Percentiles rank a stretch among this genome's conserved stretches.
phyloP scores from a whole-genome alignment of 73 alveolate species.

The Paramecium tetraurelia region DNA sequence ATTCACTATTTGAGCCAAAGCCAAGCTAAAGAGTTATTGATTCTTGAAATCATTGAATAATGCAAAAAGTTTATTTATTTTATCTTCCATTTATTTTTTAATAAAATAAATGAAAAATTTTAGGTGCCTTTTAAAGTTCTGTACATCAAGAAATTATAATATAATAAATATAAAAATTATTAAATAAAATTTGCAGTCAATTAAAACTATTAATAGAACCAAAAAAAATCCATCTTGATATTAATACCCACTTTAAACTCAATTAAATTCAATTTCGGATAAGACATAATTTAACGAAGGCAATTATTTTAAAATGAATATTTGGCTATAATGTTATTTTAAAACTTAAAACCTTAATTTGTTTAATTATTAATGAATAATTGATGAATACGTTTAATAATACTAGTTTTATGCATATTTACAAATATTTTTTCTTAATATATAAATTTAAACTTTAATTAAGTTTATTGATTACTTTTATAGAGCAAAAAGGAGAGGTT shows the following conservation, averaged over 20 bases:
- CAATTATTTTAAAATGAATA: not conserved
- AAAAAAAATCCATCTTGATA: not conserved
- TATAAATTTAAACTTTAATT: not conserved
- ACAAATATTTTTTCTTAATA: not conserved
- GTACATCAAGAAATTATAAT: not conserved
- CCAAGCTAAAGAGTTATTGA: constrained; percentile 33
- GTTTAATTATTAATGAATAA: not conserved
- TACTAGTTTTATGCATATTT: not conserved
- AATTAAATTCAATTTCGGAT: not conserved
- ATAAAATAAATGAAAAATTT: not conserved
- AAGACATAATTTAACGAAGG: not conserved
- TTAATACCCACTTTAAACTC: not conserved
- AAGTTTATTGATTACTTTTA: not conserved
- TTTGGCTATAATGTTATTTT: not conserved
- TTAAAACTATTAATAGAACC: not conserved
- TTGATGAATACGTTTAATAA: not conserved
- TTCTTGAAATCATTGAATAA: constrained; percentile 36
- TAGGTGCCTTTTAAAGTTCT: constrained; percentile 20
- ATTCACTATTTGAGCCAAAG: constrained; percentile 21
- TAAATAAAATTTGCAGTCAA: not conserved
- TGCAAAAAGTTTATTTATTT: constrained; percentile 33
- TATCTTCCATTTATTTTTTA: constrained; percentile 45
- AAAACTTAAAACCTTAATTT: not conserved
- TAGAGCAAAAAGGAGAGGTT: not conserved
- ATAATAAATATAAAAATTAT: not conserved